Conservation (phyloP, 441 rosid species). For the Populus trichocarpa region DNA sequence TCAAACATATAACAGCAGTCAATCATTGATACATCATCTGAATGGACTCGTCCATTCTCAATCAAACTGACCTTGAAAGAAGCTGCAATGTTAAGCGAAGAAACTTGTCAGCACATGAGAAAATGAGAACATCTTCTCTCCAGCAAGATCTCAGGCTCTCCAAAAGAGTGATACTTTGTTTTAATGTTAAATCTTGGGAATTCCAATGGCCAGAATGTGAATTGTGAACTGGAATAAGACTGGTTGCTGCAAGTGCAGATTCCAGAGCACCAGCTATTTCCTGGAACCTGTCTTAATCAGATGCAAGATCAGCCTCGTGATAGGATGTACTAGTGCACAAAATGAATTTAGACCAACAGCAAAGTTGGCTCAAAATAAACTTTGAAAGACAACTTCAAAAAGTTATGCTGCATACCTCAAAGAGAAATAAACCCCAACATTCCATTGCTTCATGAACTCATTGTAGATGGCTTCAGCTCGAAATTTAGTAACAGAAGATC, state of each 20-base stretch:
- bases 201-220: slow-evolving; percentile 39
- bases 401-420: slow-evolving; percentile 54
- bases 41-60: not conserved
- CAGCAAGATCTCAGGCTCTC: slow-evolving; percentile 87
- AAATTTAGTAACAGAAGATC: slow-evolving; percentile 82
- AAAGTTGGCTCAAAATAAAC: not conserved
- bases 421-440: slow-evolving; percentile 88
- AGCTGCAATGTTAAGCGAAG: slow-evolving; percentile 96
- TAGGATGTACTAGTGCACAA: not conserved
- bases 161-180: slow-evolving; percentile 76
- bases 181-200: slow-evolving; percentile 46
- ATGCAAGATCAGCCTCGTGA: slow-evolving; percentile 8
- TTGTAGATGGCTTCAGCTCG: slow-evolving; percentile 64
- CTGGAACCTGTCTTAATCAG: slow-evolving; percentile 70
- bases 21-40: not conserved
- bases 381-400: not conserved
- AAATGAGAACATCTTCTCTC: slow-evolving; percentile 87
- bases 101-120: slow-evolving; percentile 93
- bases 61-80: slow-evolving; percentile 64
- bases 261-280: slow-evolving; percentile 94
- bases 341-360: slow-evolving; percentile 1
- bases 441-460: slow-evolving; percentile 98
- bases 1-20: not conserved
- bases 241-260: slow-evolving; percentile 60
- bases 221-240: slow-evolving; percentile 59